These are phyloP conservation scores for Wallemia ichthyophaga DNA, from an alignment of 1,284 basidiomycete genomes.

Conservation along the genomic window DNA sequence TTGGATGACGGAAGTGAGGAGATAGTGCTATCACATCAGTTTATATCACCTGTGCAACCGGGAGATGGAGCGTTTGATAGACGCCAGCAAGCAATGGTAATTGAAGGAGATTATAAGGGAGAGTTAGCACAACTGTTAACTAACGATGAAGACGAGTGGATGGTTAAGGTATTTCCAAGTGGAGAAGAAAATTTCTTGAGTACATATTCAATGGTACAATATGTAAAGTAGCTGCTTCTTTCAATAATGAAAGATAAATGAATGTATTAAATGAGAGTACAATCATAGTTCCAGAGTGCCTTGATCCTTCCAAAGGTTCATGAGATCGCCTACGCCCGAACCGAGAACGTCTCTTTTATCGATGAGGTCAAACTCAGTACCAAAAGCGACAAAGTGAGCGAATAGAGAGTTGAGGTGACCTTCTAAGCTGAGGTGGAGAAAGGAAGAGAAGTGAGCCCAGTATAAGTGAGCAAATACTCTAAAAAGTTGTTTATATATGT, in stretches of 20 bases:
- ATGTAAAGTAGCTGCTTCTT: constrained; percentile 2
- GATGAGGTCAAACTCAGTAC: constrained; percentile 49
- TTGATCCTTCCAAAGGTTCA: neutral
- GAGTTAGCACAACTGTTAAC: neutral
- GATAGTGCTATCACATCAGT: neutral
- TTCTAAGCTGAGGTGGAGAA: constrained; percentile 74
- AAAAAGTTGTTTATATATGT: constrained; percentile 85
- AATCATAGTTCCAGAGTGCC: neutral
- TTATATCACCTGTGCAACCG: neutral
- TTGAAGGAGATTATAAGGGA: neutral
- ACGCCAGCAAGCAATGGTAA: neutral
- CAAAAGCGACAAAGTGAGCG: constrained; percentile 81
- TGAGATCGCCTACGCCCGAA: neutral
- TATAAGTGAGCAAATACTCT: constrained; percentile 95
- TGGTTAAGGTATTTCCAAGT: neutral
- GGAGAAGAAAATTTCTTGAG: neutral
- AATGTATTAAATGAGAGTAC: neutral
- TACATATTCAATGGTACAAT: neutral
- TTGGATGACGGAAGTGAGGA: neutral
- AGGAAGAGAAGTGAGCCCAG: constrained; percentile 69
- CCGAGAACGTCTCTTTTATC: constrained; percentile 41
- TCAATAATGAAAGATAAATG: too few relatives aligned
- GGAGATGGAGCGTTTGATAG: neutral
- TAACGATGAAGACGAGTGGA: constrained; percentile 1
- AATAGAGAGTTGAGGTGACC: constrained; percentile 96